Evolutionary conservation across 257 asterid species (phyloP), one percentile per base, ranked within the genome.

Genomic region (Solanum chmielewskii): DNA sequence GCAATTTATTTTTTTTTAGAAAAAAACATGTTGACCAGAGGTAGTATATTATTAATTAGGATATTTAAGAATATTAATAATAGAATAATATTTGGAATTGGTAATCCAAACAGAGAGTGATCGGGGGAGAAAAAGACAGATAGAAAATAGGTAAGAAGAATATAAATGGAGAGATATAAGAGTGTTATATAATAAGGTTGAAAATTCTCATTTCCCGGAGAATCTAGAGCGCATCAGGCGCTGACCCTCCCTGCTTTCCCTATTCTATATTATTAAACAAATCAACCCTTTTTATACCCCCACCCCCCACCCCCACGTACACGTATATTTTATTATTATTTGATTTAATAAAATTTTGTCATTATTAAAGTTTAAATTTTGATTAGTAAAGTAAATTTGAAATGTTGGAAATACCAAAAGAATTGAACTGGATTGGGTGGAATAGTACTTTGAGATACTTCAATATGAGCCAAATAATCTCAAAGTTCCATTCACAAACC

Each of bases 181-280:
- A 87, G 88, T 91, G 90, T 90, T 88, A 83, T 83, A 69, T 91
- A 89, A 92, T 70, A 86, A 82, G 92, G 92, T 87, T 88, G 86
- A 91, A 89, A 86, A 12, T 59, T 45, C 89, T 91, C 93, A 87
- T 89, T 93, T 93, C 94, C 94, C 96, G 94, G 94, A 91, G 96
- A 91, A 93, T 93, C 96, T 93, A 94, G 97, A 95, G 97, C 98
- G 98, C 93, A 95, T 95, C 95, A 93, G 95, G 91, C 98, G 98
- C 98, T 94, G 98, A 94, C 98, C 96, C 31, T 85, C 97, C 96
- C 31, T 84, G 49, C 80, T 90, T 31, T 85, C 83, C 88, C 85
- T 42, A 83, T 89, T 90, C 68, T 37, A 37, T 87, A 87, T 92
- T 87, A 45, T 92, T 87, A 27, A 86, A 92, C 15, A 71, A 87